phyloP scores from a whole-genome alignment of 306 rosid genomes.

The Phaseolus lunatus region DNA sequence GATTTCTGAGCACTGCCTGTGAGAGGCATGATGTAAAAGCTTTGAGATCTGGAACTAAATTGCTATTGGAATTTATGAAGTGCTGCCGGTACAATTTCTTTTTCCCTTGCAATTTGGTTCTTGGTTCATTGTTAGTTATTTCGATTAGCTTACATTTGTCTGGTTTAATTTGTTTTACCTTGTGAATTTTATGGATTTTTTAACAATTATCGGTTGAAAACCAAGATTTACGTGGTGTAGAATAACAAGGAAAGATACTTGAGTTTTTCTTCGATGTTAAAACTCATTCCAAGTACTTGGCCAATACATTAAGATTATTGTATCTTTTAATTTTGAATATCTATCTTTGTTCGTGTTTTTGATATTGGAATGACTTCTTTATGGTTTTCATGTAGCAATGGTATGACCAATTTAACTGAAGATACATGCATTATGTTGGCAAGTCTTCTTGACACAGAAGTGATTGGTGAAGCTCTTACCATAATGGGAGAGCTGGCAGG shows the following conservation, averaged over 20 bases:
- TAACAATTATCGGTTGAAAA: constrained; percentile 11
- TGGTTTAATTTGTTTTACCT: background rate
- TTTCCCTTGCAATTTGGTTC: background rate
- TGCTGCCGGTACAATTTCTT: constrained; percentile 65
- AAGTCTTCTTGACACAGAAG: constrained; percentile 65
- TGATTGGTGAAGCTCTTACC: constrained; percentile 69
- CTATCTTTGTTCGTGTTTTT: background rate
- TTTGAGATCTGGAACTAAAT: constrained; percentile 65
- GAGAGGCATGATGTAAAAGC: constrained; percentile 65
- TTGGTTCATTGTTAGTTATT: constrained; percentile 10
- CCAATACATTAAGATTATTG: constrained; percentile 2
- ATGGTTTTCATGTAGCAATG: constrained; percentile 58
- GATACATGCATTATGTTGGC: constrained; percentile 61
- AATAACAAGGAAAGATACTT: constrained; percentile 15
- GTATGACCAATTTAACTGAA: constrained; percentile 53
- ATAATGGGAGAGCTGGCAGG: constrained; percentile 66
- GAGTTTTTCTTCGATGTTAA: background rate
- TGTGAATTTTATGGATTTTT: background rate
- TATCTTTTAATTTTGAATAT: constrained; percentile 16
- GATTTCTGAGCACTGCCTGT: constrained; percentile 67
- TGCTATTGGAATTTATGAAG: constrained; percentile 62
- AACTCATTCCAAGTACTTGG: background rate
- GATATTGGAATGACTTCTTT: constrained; percentile 32
- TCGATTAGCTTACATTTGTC: constrained; percentile 6
- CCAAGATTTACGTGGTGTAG: background rate